phyloP scores from a whole-genome alignment of 345 rosid species.

The Ceriops tagal region DNA sequence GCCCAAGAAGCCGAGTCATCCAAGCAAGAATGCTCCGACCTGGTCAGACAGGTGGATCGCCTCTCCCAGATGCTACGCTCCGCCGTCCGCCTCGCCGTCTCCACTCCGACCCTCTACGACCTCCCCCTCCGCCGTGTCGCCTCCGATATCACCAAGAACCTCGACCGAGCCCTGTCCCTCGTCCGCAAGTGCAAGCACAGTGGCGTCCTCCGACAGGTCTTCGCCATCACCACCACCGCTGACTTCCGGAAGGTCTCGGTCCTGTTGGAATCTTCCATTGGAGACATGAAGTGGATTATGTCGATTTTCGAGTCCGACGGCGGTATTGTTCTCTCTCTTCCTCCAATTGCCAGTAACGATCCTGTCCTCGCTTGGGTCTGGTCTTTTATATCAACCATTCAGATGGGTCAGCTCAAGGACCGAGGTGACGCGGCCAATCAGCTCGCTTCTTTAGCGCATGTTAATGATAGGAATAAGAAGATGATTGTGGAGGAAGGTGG shows the following conservation, averaged over 20 bases:
- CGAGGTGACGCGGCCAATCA: constrained; percentile 49
- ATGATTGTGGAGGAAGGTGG: constrained; percentile 64
- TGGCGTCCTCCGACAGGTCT: constrained; percentile 53
- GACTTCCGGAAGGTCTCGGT: constrained; percentile 50
- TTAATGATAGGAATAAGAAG: constrained; percentile 54
- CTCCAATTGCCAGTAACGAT: constrained; percentile 64
- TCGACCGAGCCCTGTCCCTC: constrained; percentile 52
- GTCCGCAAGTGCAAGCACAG: constrained; percentile 49
- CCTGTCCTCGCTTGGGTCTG: constrained; percentile 72
- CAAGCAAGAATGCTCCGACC: constrained; percentile 42
- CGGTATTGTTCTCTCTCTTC: constrained; percentile 35
- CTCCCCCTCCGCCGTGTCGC: constrained; percentile 50
- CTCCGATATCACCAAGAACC: constrained; percentile 54
- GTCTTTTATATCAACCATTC: constrained; percentile 45
- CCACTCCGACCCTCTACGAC: constrained; percentile 47
- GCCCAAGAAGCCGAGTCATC: constrained; percentile 42
- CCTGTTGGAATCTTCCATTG: constrained; percentile 54
- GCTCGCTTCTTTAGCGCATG: constrained; percentile 49
- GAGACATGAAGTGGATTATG: constrained; percentile 56
- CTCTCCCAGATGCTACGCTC: constrained; percentile 54
- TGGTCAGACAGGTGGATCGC: constrained; percentile 42
- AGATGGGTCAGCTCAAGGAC: constrained; percentile 46
- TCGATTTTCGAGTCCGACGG: constrained; percentile 46
- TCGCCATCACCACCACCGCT: constrained; percentile 49
- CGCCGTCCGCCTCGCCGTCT: constrained; percentile 38